Evolutionary conservation across 306 rosid species (phyloP).

Genomic region (Begonia fuchsioides): DNA sequence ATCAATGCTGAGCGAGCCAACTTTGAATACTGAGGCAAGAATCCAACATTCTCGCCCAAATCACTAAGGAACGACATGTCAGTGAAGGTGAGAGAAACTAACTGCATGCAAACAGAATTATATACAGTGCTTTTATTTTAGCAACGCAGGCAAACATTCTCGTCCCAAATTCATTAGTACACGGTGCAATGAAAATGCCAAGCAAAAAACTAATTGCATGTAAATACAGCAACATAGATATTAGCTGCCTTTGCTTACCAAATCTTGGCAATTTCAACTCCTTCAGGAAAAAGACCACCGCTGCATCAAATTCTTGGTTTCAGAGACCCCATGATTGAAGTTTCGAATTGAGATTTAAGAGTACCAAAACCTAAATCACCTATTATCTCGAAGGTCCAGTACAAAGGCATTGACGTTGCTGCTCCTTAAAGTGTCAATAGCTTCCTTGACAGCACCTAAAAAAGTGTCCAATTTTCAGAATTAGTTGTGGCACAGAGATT

Average conservation of each 20-base stretch:
- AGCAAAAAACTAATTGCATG: background rate
- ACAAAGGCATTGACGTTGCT: conserved; percentile 75
- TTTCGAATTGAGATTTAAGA: conserved; percentile 14
- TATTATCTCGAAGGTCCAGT: conserved; percentile 97
- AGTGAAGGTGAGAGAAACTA: too few relatives aligned
- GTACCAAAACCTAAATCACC: conserved; percentile 35
- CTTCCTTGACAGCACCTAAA: conserved; percentile 88
- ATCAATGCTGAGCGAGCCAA: too few relatives aligned
- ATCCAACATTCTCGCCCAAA: too few relatives aligned
- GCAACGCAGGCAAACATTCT: too few relatives aligned
- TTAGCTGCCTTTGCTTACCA: conserved; percentile 46
- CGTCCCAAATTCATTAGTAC: too few relatives aligned
- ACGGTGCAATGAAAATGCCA: too few relatives aligned
- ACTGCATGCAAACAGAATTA: too few relatives aligned
- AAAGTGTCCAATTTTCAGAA: conserved; percentile 13
- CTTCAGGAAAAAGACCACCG: conserved; percentile 97
- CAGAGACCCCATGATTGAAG: conserved; percentile 26
- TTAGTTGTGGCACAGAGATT: conserved; percentile 4
- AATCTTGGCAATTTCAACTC: conserved; percentile 90
- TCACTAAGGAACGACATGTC: too few relatives aligned
- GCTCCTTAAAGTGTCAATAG: conserved; percentile 61
- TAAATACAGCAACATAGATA: background rate
- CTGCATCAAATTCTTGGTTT: conserved; percentile 53
- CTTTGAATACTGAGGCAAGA: too few relatives aligned
- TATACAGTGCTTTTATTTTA: too few relatives aligned